phyloP scores from a whole-genome alignment of 1,284 basidiomycete species.

The Heterobasidion parviporum region DNA sequence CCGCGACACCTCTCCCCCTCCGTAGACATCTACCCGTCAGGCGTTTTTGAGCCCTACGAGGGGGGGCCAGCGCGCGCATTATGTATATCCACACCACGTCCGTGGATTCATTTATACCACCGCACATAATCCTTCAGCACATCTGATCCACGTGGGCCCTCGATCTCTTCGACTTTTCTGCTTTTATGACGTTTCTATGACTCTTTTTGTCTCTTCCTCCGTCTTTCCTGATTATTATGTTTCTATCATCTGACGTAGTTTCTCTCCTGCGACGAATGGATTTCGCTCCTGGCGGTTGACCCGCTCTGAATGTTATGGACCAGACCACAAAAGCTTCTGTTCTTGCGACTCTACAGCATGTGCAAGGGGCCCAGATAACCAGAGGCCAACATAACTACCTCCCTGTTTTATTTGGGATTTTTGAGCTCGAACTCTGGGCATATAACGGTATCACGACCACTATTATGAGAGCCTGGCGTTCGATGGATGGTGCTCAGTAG shows the following conservation, averaged over 20 bases:
- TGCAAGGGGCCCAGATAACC: constrained; percentile 4
- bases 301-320: no score
- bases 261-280: not conserved
- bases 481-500: no score
- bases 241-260: not conserved
- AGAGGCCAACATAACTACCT: constrained; percentile 8
- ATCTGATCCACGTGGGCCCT: no score
- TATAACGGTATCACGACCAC: no score
- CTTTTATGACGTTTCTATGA: not conserved
- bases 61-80: not conserved
- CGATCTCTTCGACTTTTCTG: not conserved
- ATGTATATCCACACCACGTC: no score
- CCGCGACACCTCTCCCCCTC: not conserved
- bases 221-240: not conserved
- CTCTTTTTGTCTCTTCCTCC: not conserved
- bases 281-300: not conserved
- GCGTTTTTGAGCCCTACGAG: not conserved
- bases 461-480: no score
- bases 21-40: not conserved
- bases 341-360: not conserved
- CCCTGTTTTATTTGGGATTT: not conserved
- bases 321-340: no score
- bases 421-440: no score
- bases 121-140: no score
- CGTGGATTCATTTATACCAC: no score